Percentiles rank a stretch among this genome's conserved stretches.
Evolutionary conservation across 495 filamentous ascomycete species (phyloP).

Genomic region (Pseudevernia furfuracea): DNA sequence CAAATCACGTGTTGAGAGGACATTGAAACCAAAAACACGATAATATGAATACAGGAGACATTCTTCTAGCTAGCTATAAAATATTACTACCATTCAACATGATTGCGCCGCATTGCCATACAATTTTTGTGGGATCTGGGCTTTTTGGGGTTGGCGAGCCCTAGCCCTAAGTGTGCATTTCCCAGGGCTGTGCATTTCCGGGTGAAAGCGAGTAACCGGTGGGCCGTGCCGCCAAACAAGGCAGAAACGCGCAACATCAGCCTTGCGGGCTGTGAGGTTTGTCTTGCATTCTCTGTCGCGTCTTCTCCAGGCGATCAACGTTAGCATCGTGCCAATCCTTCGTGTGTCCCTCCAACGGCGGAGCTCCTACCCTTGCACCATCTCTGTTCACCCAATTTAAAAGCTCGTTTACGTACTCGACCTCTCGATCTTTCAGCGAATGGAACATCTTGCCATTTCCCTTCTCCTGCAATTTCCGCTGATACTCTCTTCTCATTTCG

Average conservation of each 20-base stretch:
- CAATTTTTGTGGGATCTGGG: too few species aligned
- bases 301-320: conserved; percentile 27
- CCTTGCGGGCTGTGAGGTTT: background rate
- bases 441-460: conserved; percentile 49
- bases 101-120: too few species aligned
- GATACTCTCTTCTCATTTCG: conserved; percentile 48
- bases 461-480: conserved; percentile 35
- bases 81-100: too few species aligned
- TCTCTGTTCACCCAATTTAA: conserved; percentile 47
- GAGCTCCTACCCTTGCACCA: conserved; percentile 27
- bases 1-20: too few species aligned
- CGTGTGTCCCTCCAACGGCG: conserved; percentile 40
- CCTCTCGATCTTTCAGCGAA: conserved; percentile 44
- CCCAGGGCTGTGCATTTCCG: too few species aligned
- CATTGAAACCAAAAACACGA: too few species aligned
- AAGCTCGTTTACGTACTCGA: conserved; percentile 48
- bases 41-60: too few species aligned
- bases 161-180: too few species aligned
- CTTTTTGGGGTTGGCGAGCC: too few species aligned
- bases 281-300: conserved; percentile 5
- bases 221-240: background rate
- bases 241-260: background rate
- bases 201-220: background rate
- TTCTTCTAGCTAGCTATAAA: too few species aligned
- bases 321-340: conserved; percentile 38